These are phyloP conservation scores for Russula vinacea DNA, from an alignment of 768 basidiomycete genomes.

Conservation along the genomic window DNA sequence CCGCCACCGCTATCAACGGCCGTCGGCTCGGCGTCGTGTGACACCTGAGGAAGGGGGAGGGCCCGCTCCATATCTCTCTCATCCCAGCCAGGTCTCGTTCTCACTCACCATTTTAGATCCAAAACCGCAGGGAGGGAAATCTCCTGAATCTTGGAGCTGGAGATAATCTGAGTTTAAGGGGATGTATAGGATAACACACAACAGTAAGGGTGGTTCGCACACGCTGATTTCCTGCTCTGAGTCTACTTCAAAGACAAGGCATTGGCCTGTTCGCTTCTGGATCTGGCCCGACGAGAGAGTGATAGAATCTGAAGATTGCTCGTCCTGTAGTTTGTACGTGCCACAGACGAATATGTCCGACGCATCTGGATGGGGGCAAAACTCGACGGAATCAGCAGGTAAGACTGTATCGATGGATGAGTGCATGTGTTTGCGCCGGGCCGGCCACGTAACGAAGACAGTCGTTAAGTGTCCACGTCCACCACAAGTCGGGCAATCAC, in stretches of 20 bases:
- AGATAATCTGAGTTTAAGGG: not conserved
- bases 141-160: conserved; percentile 58
- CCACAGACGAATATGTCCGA: conserved; percentile 78
- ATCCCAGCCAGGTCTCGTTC: not conserved
- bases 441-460: not conserved
- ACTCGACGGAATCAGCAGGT: conserved; percentile 90
- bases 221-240: conserved; percentile 40
- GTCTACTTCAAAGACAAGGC: conserved; percentile 59
- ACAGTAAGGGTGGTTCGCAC: not conserved
- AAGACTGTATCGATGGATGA: conserved; percentile 58
- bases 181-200: not conserved
- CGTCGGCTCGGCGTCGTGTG: conserved; percentile 44
- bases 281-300: conserved; percentile 33
- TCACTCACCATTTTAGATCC: conserved; percentile 90
- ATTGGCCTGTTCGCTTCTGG: conserved; percentile 56
- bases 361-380: conserved; percentile 67
- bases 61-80: not conserved
- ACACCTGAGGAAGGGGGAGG: conserved; percentile 46
- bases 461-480: not conserved
- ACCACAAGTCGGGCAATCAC: not conserved
- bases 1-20: conserved; percentile 68
- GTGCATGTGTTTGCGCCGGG: conserved; percentile 7
- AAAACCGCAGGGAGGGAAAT: conserved; percentile 76
- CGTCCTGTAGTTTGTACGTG: conserved; percentile 77
- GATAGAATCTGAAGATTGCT: not conserved